Conservation (phyloP, 2,329 filamentous ascomycete genomes). For the Fusarium sp. region DNA sequence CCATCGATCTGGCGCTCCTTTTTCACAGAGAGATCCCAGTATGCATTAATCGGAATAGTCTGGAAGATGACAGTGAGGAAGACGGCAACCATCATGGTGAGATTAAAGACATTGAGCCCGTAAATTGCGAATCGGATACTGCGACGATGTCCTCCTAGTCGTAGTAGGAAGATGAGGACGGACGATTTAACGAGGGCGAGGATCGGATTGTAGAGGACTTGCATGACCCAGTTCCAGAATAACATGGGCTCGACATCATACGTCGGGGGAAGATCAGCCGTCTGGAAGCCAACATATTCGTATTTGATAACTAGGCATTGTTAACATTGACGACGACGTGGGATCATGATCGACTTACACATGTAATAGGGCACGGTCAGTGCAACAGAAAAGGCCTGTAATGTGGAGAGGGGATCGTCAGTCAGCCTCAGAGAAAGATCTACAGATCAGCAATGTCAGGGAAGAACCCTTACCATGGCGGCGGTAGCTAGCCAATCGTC, state of each 20-base stretch:
- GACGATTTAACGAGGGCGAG: slow-evolving; percentile 47
- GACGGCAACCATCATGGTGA: slow-evolving; percentile 46
- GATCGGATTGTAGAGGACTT: slow-evolving; percentile 55
- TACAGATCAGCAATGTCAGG: background rate
- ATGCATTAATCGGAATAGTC: slow-evolving; percentile 51
- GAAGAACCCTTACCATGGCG: slow-evolving; percentile 30
- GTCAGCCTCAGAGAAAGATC: background rate
- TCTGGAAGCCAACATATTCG: slow-evolving; percentile 33
- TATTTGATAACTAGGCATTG: slow-evolving; percentile 26
- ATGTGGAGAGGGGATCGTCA: background rate
- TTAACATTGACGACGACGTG: background rate
- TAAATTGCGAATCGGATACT: slow-evolving; percentile 43
- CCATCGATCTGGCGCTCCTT: slow-evolving; percentile 40
- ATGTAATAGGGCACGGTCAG: slow-evolving; percentile 34
- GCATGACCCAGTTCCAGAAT: slow-evolving; percentile 42
- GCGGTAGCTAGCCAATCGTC: slow-evolving; percentile 35
- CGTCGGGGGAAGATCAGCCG: slow-evolving; percentile 6
- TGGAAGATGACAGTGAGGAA: slow-evolving; percentile 56
- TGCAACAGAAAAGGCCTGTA: slow-evolving; percentile 28
- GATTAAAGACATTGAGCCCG: slow-evolving; percentile 49
- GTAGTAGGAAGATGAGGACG: slow-evolving; percentile 58
- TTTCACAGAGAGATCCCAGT: slow-evolving; percentile 45
- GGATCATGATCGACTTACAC: slow-evolving; percentile 17
- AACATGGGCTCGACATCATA: slow-evolving; percentile 33
- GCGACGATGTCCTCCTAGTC: slow-evolving; percentile 49